These are phyloP conservation scores for Barbatosphaeria neglecta DNA, from an alignment of 495 filamentous ascomycete genomes.

Conservation along the genomic window DNA sequence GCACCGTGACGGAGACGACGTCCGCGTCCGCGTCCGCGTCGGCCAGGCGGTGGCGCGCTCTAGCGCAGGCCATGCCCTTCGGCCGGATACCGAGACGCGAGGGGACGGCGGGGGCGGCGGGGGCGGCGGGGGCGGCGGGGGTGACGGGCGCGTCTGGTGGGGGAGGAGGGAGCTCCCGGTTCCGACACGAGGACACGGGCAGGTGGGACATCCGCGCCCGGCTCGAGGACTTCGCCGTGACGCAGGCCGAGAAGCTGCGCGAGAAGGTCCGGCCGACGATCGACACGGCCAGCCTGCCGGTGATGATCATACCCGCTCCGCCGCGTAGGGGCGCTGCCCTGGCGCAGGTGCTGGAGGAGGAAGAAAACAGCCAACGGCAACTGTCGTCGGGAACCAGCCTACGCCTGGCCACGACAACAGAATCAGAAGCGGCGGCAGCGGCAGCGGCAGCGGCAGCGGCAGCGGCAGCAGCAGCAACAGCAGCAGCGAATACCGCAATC, in stretches of 20 bases:
- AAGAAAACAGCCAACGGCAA: conserved; percentile 10
- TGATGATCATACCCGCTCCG: conserved; percentile 38
- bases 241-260: conserved; percentile 32
- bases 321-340: conserved; percentile 32
- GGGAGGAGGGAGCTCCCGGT: not conserved
- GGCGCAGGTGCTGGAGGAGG: conserved; percentile 30
- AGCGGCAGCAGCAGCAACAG: not conserved
- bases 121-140: conserved; percentile 5
- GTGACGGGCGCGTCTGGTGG: not conserved
- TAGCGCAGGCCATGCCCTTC: conserved; percentile 11
- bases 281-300: conserved; percentile 35
- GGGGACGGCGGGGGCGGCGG: conserved; percentile 11
- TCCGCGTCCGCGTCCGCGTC: conserved; percentile 3
- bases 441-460: not conserved
- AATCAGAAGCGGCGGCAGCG: not conserved
- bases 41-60: conserved; percentile 14
- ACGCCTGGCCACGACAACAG: not conserved
- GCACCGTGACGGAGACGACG: conserved; percentile 10
- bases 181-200: conserved; percentile 4
- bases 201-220: conserved; percentile 33
- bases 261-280: conserved; percentile 32
- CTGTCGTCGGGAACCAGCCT: not conserved
- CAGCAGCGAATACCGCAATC: not conserved
- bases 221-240: conserved; percentile 35
- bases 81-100: conserved; percentile 5